Base-by-base conservation (phyloP, 371 early-diverging fungal species). In the Capillidium rhysosporum region DNA sequence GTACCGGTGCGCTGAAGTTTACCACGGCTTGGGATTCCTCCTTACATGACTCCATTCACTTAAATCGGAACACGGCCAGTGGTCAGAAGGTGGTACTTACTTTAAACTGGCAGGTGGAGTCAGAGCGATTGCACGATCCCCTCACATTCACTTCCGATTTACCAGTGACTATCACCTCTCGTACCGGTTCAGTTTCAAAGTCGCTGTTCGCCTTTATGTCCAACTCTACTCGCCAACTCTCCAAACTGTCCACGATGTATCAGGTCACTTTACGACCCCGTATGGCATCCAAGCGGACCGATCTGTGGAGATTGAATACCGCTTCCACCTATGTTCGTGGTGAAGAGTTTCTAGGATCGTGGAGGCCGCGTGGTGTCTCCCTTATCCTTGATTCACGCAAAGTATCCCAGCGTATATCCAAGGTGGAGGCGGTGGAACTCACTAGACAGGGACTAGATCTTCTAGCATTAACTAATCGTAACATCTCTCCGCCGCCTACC, bases 11-110 rank as follows among this genome's bases (percentile, higher is more conserved):
- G 26, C 54, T 84, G 1, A 57, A 64, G 18, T 70, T 75, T 5
- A 67, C 71, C 20, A 76, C 76, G 9, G 66, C 85, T 0, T 91
- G 92, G 92, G 92, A 91, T 56, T 82, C 84, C 21, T 81, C 84
- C 0, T 69, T 86, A 9, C 86, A 87, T 52, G 84, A 82, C 18
- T 77, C 76, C 0, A 57, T 75, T 2, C 71, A 79, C 52, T 65
- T 91, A 46, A 87, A 91, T 60, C 53, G 72, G 20, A 63, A 81
- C 12, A 86, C 89, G 0, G 63, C 69, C 24, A 61, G 69, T 3
- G 70, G 72, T 34, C 75, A 71, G 49, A 73, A 76, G 2, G 73
- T 82, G 14, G 54, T 74, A 9, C 63, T 83, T 18, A 64, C 74
- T 1, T 47, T 82, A 18, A 62, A 63, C 16, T 76, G 80, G 70